phyloP scores from a whole-genome alignment of 1,284 basidiomycete genomes.

The Trichosporon faecale region DNA sequence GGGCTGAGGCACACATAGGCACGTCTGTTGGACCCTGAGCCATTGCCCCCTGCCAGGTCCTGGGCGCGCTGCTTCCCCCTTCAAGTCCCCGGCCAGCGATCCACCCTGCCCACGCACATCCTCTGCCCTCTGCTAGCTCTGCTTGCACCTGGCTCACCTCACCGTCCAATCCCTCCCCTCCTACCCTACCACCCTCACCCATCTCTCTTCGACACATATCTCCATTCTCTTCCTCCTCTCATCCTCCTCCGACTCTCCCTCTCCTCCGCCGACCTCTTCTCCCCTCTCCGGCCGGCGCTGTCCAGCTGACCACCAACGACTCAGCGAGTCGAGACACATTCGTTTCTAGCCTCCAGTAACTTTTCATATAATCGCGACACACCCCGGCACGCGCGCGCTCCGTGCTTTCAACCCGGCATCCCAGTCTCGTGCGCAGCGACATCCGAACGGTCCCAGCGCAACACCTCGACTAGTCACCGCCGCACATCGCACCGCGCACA shows the following conservation, averaged over 20 bases:
- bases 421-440: conserved; percentile 8
- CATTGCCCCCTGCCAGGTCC: neutral
- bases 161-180: neutral
- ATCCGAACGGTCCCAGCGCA: neutral
- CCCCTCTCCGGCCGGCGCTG: conserved; percentile 11
- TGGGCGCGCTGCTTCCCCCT: neutral
- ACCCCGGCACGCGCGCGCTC: neutral
- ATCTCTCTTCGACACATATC: neutral
- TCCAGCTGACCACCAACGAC: conserved; percentile 10
- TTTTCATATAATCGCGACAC: neutral
- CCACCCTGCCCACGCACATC: neutral
- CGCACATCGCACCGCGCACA: neutral
- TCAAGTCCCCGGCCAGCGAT: neutral
- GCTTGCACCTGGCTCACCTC: too few species aligned
- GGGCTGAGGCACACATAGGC: neutral
- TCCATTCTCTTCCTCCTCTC: conserved; percentile 14
- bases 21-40: neutral
- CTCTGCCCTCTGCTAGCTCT: neutral
- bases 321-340: neutral
- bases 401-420: neutral
- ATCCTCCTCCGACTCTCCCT: conserved; percentile 14
- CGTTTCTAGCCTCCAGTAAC: conserved; percentile 4
- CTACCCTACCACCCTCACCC: neutral
- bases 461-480: neutral
- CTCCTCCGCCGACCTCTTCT: conserved; percentile 11